A percentile compares a stretch with the other conserved stretches of the same genome.
These are phyloP conservation scores for Zancudomyces culisetae DNA, from an alignment of 371 early-diverging fungal genomes.

Conservation along the genomic window DNA sequence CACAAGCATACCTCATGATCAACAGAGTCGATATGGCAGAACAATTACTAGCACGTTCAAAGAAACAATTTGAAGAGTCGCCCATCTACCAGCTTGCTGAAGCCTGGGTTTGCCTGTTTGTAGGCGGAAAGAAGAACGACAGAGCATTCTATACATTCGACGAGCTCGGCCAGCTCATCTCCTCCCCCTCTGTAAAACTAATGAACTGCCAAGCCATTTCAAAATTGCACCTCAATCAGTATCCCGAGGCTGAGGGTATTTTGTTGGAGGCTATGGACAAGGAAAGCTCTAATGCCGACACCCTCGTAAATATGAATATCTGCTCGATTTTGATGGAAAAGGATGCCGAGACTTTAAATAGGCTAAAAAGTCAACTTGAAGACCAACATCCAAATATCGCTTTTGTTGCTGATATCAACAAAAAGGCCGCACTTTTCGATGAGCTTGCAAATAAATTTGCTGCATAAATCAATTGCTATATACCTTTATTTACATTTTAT, in stretches of 20 bases:
- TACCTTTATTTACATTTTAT: no score
- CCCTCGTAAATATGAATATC: slow-evolving; percentile 54
- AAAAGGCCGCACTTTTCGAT: slow-evolving; percentile 68
- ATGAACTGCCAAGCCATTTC: slow-evolving; percentile 69
- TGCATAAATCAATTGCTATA: no score
- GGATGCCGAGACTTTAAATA: slow-evolving; percentile 2
- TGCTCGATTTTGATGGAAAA: slow-evolving; percentile 8
- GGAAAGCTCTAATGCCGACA: slow-evolving; percentile 58
- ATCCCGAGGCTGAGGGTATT: slow-evolving; percentile 67
- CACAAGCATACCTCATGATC: slow-evolving; percentile 58
- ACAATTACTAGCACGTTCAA: slow-evolving; percentile 47
- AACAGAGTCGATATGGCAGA: slow-evolving; percentile 75
- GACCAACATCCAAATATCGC: slow-evolving; percentile 64
- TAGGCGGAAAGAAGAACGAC: slow-evolving; percentile 61
- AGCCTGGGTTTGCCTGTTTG: slow-evolving; percentile 62
- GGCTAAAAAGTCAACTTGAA: slow-evolving; percentile 41
- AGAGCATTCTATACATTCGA: slow-evolving; percentile 86
- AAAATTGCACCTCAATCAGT: slow-evolving; percentile 59
- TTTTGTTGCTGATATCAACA: slow-evolving; percentile 49
- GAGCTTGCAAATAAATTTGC: slow-evolving; percentile 4
- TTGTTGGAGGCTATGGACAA: slow-evolving; percentile 61
- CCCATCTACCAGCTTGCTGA: slow-evolving; percentile 80
- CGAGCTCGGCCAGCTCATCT: slow-evolving; percentile 63
- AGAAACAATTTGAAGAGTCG: slow-evolving; percentile 78
- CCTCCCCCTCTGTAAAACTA: slow-evolving; percentile 53